Conservation (phyloP, 495 filamentous ascomycete species). For the Lentithecium fluviatile region DNA sequence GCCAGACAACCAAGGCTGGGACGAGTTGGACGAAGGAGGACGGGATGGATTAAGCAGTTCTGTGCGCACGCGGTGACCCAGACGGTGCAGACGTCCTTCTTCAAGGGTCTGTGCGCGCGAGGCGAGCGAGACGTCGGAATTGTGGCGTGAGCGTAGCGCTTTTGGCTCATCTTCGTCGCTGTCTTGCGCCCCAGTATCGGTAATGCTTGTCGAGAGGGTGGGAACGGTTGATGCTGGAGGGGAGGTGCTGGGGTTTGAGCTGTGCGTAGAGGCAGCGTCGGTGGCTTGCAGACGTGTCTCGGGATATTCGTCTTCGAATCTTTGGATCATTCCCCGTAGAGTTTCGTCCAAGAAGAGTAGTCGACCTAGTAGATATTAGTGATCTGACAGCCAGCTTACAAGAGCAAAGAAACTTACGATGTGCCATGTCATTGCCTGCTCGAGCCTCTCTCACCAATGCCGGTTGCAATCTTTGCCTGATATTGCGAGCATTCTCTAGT, state of each 20-base stretch:
- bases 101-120: slow-evolving; percentile 78
- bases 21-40: slow-evolving; percentile 42
- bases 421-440: slow-evolving; percentile 65
- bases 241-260: slow-evolving; percentile 22
- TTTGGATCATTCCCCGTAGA: slow-evolving; percentile 82
- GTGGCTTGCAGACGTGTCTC: slow-evolving; percentile 60
- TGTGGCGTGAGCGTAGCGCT: slow-evolving; percentile 59
- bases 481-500: slow-evolving; percentile 80
- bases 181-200: slow-evolving; percentile 19
- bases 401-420: slow-evolving; percentile 59
- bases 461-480: slow-evolving; percentile 77
- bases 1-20: not conserved
- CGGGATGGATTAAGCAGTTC: slow-evolving; percentile 57
- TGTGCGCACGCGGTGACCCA: slow-evolving; percentile 75
- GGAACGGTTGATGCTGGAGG: slow-evolving; percentile 17
- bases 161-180: slow-evolving; percentile 37
- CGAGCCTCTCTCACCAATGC: slow-evolving; percentile 76
- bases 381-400: not conserved
- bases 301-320: slow-evolving; percentile 94
- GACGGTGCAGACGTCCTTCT: slow-evolving; percentile 83
- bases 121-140: slow-evolving; percentile 75
- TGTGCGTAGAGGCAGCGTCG: slow-evolving; percentile 28
- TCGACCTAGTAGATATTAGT: slow-evolving; percentile 54
- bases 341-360: slow-evolving; percentile 89
- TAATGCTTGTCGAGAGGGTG: slow-evolving; percentile 20